Conservation (phyloP, 2,329 filamentous ascomycete species). For the Ophiocordyceps australis region DNA sequence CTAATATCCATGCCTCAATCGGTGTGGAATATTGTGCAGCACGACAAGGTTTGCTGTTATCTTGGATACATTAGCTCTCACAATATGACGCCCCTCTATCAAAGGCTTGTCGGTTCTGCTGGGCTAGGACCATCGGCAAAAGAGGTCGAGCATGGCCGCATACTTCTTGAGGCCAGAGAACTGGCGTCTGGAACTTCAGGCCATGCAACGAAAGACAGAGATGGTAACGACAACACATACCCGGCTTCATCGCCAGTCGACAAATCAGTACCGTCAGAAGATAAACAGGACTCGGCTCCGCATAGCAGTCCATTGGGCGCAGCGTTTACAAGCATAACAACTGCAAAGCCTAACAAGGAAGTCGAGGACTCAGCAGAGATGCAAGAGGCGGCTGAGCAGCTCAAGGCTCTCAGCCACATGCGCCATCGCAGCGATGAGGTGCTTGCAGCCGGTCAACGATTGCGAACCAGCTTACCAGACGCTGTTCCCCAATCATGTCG, state of each 20-base stretch:
- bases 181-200: conserved; percentile 17
- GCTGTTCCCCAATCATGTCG: conserved; percentile 13
- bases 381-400: conserved; percentile 48
- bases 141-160: conserved; percentile 37
- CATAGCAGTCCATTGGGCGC: conserved; percentile 11
- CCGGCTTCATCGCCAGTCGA: conserved; percentile 8
- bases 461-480: conserved; percentile 20
- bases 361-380: conserved; percentile 48
- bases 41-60: conserved; percentile 49
- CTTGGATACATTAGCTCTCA: conserved; percentile 47
- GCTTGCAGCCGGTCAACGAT: conserved; percentile 8
- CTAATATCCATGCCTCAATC: conserved; percentile 47
- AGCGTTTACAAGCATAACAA: conserved; percentile 6
- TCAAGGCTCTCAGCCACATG: conserved; percentile 47
- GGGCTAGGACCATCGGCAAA: conserved; percentile 26
- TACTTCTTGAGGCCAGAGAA: conserved; percentile 34
- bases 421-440: conserved; percentile 33
- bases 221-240: conserved; percentile 9
- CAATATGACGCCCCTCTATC: conserved; percentile 47
- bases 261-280: conserved; percentile 7
- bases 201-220: conserved; percentile 9
- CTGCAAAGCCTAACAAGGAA: conserved; percentile 14
- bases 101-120: conserved; percentile 31
- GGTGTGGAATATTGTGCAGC: conserved; percentile 45
- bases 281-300: conserved; percentile 7